Evolutionary conservation across 306 rosid species (phyloP).

Genomic region (Canavalia gladiata): DNA sequence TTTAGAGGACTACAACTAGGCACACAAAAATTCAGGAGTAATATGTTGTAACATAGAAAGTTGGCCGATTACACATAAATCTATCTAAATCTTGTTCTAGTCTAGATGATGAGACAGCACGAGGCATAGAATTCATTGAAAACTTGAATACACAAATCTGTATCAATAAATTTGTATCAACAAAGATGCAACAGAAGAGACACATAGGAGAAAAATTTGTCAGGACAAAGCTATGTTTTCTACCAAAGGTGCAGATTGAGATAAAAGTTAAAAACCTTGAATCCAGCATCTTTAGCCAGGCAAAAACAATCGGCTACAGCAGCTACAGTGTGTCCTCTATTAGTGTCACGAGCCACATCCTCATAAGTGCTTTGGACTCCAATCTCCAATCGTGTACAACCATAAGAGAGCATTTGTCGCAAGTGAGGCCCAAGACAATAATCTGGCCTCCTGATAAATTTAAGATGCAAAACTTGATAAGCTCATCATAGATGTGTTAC

Average conservation of each 20-base stretch:
- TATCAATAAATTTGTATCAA: neutral
- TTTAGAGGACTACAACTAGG: slow-evolving; percentile 23
- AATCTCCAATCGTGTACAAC: slow-evolving; percentile 94
- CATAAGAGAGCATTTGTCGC: slow-evolving; percentile 96
- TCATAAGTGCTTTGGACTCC: slow-evolving; percentile 99
- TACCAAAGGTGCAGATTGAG: slow-evolving; percentile 15
- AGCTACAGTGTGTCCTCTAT: slow-evolving; percentile 97
- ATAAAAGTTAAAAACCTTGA: slow-evolving; percentile 69
- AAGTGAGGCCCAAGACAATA: slow-evolving; percentile 98
- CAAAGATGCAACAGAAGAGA: slow-evolving; percentile 21
- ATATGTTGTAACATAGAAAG: neutral
- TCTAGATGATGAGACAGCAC: slow-evolving; percentile 16
- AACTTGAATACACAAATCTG: slow-evolving; percentile 12
- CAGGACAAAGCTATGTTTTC: slow-evolving; percentile 1
- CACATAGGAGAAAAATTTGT: slow-evolving; percentile 30
- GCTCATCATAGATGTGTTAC: slow-evolving; percentile 35
- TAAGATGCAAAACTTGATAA: slow-evolving; percentile 37
- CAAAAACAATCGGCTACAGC: slow-evolving; percentile 97
- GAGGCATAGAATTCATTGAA: slow-evolving; percentile 13
- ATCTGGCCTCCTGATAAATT: slow-evolving; percentile 91
- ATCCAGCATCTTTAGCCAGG: slow-evolving; percentile 98
- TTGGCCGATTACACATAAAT: slow-evolving; percentile 1
- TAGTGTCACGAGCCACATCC: slow-evolving; percentile 98
- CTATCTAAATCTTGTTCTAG: slow-evolving; percentile 29
- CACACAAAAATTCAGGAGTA: slow-evolving; percentile 23